A percentile compares a stretch with the other conserved stretches of the same genome.
phyloP scores from a whole-genome alignment of 345 rosid genomes.

The Salix udensis region DNA sequence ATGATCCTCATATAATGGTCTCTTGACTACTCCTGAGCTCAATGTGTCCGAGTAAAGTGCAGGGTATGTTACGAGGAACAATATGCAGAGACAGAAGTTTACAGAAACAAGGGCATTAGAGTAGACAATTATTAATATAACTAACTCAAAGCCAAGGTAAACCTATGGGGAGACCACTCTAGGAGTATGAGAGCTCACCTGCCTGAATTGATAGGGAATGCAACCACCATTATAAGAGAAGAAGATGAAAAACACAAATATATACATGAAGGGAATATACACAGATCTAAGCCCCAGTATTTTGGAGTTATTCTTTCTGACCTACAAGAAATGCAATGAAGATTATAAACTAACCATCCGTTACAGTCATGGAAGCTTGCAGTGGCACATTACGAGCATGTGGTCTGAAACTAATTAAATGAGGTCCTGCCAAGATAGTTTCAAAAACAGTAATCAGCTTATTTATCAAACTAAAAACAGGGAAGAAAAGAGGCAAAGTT shows the following conservation, averaged over 20 bases:
- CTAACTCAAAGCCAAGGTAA: too few species aligned
- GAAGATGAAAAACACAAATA: not conserved
- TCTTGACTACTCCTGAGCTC: not conserved
- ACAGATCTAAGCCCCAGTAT: not conserved
- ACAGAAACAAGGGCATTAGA: not conserved
- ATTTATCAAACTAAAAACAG: not conserved
- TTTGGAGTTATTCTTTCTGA: not conserved
- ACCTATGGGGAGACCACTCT: too few species aligned
- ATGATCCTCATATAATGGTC: too few species aligned
- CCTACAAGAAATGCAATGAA: not conserved
- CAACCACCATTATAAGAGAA: not conserved
- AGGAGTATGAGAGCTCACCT: too few species aligned
- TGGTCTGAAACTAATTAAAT: constrained; percentile 80
- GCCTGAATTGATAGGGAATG: too few species aligned
- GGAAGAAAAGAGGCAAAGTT: not conserved
- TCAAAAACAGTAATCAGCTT: constrained; percentile 8
- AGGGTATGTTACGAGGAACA: not conserved
- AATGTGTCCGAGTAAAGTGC: not conserved
- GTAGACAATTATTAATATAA: too few species aligned
- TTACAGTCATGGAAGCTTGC: constrained; percentile 97
- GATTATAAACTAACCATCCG: constrained; percentile 64
- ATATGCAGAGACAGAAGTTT: not conserved
- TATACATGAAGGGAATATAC: not conserved
- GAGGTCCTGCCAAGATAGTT: constrained; percentile 68
- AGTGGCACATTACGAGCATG: constrained; percentile 78